A percentile compares a stretch with the other conserved stretches of the same genome.
phyloP scores from a whole-genome alignment of 257 asterid species.

The Gardenia jasminoides region DNA sequence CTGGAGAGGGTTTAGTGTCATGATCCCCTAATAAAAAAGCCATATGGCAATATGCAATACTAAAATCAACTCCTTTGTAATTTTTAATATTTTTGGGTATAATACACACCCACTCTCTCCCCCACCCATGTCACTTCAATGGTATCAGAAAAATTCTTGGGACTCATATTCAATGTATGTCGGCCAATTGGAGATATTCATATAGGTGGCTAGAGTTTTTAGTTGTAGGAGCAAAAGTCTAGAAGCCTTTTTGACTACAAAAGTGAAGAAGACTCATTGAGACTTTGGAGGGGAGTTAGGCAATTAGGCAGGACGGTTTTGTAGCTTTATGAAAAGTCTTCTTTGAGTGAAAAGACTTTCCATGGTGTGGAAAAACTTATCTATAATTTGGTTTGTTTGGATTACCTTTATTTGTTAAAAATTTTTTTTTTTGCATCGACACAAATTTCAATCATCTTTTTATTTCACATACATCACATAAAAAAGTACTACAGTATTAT shows the following conservation, averaged over 20 bases:
- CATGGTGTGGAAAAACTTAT: too few species aligned
- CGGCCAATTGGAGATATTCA: not conserved
- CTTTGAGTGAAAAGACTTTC: not conserved
- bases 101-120: too few species aligned
- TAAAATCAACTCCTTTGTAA: not conserved
- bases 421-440: too few species aligned
- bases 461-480: too few species aligned
- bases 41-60: not conserved
- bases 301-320: not conserved
- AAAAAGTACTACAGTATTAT: too few species aligned
- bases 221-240: not conserved
- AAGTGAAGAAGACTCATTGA: not conserved
- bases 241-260: not conserved
- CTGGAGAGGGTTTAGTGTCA: not conserved
- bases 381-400: too few species aligned
- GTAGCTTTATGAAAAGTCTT: not conserved
- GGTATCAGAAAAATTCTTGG: not conserved
- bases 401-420: too few species aligned
- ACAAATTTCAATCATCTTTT: too few species aligned
- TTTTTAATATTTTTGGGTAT: too few species aligned
- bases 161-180: not conserved
- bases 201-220: too few species aligned
- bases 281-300: not conserved
- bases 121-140: not conserved
- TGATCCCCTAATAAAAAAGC: not conserved